Conservation (phyloP, 352 stramenopile genomes). For the Pelagophyceae sp. region DNA sequence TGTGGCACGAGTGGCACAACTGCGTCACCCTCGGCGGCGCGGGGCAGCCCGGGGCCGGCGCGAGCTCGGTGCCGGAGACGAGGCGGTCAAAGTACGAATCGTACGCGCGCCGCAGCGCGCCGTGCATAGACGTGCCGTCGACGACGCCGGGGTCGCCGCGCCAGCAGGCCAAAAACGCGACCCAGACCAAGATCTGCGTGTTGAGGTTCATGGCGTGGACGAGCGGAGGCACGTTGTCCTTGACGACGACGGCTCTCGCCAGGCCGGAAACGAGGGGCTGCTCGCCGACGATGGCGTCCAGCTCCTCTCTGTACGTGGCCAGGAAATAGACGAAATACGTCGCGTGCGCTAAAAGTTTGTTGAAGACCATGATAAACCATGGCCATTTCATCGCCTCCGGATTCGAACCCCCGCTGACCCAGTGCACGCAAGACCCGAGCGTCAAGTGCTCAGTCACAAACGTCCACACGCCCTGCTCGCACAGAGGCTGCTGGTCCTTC, state of each 20-base stretch:
- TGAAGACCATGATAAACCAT: constrained; percentile 48
- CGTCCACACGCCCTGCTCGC: not conserved
- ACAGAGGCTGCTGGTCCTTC: not conserved
- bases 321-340: constrained; percentile 39
- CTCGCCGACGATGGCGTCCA: constrained; percentile 33
- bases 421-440: not conserved
- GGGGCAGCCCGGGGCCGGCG: not conserved
- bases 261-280: not conserved
- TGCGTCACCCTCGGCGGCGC: constrained; percentile 10
- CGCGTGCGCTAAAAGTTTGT: constrained; percentile 32
- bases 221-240: not conserved
- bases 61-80: not conserved
- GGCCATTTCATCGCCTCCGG: constrained; percentile 47
- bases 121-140: constrained; percentile 21
- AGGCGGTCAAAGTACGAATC: constrained; percentile 17
- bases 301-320: constrained; percentile 30
- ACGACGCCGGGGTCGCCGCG: constrained; percentile 49
- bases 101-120: not conserved
- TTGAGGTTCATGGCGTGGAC: constrained; percentile 7
- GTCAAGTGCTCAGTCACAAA: not conserved
- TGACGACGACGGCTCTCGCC: not conserved
- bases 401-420: not conserved
- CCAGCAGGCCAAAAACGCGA: constrained; percentile 43
- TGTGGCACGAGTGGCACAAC: constrained; percentile 69
- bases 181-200: constrained; percentile 30